These are phyloP conservation scores for Pneumocystis murina DNA, from an alignment of 1,139 yeast genomes.

Conservation along the genomic window DNA sequence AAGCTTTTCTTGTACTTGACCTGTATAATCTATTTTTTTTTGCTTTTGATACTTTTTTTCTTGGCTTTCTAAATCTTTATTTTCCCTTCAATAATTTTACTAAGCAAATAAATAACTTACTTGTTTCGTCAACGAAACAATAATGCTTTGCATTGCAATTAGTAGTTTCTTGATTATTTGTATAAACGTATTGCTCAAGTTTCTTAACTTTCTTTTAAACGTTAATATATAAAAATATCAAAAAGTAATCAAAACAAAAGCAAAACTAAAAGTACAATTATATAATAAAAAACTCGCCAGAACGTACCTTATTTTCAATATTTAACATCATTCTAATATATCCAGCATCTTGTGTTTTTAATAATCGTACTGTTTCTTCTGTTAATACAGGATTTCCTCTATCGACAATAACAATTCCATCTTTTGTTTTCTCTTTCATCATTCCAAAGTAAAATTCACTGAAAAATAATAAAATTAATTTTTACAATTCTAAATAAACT, in stretches of 20 bases:
- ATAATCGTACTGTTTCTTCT: constrained; percentile 59
- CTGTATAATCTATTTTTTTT: neutral
- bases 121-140: neutral
- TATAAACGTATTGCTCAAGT: neutral
- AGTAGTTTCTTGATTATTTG: neutral
- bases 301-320: neutral
- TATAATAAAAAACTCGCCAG: neutral
- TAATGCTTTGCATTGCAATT: neutral
- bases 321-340: constrained; percentile 32
- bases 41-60: neutral
- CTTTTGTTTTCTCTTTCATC: constrained; percentile 55
- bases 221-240: neutral
- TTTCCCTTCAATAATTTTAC: neutral
- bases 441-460: constrained; percentile 82
- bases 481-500: neutral
- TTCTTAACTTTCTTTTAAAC: neutral
- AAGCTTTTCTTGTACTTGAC: neutral
- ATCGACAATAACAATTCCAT: constrained; percentile 53
- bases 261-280: neutral
- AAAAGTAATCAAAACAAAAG: neutral
- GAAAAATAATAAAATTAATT: neutral
- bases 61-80: neutral
- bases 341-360: constrained; percentile 80
- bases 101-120: neutral
- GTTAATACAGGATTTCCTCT: constrained; percentile 32